phyloP scores from a whole-genome alignment of 305 asterid genomes.

The Petunia hybrid region DNA sequence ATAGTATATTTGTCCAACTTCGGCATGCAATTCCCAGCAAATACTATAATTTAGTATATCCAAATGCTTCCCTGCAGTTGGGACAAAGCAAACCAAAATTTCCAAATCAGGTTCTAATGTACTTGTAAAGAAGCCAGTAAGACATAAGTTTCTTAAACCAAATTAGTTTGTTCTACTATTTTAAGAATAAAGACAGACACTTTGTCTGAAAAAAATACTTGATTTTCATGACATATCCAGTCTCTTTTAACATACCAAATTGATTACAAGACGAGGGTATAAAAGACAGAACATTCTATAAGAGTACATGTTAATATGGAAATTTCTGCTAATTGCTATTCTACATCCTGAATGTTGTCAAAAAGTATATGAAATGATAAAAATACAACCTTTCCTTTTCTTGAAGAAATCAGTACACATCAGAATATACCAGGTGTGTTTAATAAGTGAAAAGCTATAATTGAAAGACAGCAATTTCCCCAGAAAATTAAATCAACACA shows the following conservation, averaged over 20 bases:
- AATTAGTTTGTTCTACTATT: not conserved
- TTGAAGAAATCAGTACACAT: not conserved
- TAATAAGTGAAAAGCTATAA: not conserved
- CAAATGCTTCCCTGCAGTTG: constrained; percentile 23
- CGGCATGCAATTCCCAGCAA: not conserved
- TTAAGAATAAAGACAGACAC: too few species aligned
- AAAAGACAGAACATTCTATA: not conserved
- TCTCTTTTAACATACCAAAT: constrained; percentile 23
- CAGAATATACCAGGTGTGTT: not conserved
- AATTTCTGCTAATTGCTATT: not conserved
- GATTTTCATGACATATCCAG: not conserved
- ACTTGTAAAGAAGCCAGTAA: not conserved
- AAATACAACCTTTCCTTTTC: not conserved
- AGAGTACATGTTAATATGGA: not conserved
- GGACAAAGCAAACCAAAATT: not conserved
- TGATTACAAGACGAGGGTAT: not conserved
- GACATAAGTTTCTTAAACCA: not conserved
- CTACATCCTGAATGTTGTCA: not conserved
- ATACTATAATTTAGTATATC: not conserved
- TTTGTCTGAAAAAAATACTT: not conserved
- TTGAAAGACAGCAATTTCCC: not conserved
- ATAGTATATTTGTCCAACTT: not conserved
- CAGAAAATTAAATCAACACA: not conserved
- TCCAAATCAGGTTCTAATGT: not conserved
- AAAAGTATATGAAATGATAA: not conserved